Evolutionary conservation across 2,329 filamentous ascomycete genomes (phyloP).

Genomic region (Talaromyces sp.): DNA sequence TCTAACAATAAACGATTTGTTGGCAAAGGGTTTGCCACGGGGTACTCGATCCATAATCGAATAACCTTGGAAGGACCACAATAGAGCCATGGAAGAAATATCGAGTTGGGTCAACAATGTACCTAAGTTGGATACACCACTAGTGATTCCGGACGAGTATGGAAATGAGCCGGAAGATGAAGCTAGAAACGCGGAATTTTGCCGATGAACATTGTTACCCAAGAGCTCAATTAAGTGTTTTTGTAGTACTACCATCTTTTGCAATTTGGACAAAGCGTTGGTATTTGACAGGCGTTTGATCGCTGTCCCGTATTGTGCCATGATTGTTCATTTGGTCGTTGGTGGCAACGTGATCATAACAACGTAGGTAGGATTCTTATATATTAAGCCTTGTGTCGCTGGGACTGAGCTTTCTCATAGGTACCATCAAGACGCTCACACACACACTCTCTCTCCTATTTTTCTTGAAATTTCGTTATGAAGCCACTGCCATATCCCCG

Average conservation of each 20-base stretch:
- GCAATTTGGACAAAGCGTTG: background rate
- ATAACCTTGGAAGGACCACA: background rate
- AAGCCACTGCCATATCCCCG: background rate
- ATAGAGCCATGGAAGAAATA: background rate
- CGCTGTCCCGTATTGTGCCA: no score
- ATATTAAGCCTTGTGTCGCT: background rate
- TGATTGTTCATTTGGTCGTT: no score
- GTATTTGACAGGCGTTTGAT: no score
- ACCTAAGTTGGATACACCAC: background rate
- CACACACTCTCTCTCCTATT: background rate
- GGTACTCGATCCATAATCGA: background rate
- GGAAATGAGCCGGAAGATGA: background rate
- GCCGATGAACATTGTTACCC: slow-evolving; percentile 15
- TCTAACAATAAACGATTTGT: background rate
- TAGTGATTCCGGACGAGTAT: background rate
- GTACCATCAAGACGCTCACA: background rate
- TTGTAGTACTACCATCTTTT: slow-evolving; percentile 14
- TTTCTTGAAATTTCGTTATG: background rate
- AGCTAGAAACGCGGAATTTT: slow-evolving; percentile 6
- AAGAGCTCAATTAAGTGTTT: slow-evolving; percentile 21
- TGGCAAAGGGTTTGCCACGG: background rate
- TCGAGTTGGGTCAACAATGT: background rate
- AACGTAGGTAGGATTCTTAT: background rate
- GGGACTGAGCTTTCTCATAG: background rate
- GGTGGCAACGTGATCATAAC: no score